Evolutionary conservation across 331 rosid species (phyloP), one percentile per base, ranked within the genome.

Genomic region (Malus hybrid): DNA sequence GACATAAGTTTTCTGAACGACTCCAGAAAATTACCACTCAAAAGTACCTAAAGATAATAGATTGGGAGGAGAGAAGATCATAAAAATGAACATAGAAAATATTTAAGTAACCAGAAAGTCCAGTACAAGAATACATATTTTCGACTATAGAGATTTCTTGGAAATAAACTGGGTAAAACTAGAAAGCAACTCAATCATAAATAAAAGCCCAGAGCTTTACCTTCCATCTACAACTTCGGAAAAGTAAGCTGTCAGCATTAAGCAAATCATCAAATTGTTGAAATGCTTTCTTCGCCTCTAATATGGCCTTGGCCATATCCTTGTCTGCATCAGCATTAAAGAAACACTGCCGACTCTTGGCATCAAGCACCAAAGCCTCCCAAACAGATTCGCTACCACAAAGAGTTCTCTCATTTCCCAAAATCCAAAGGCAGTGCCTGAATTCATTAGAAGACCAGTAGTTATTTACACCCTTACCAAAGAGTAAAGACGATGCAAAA

Each of bases 341-440:
- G 63, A 83, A 90, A 31, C 90, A 84, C 0, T 28, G 52, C 6
- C 93, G 86, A 68, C 62, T 7, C 79, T 74, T 86, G 27, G 94
- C 91, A 79, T 93, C 83, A 42, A 56, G 65, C 10, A 90, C 74
- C 19, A 90, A 57, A 1, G 82, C 70, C 29, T 77, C 74, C 96
- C 96, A 92, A 16, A 84, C 86, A 50, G 88, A 83, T 31, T 68
- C 27, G 42, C 90, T 81, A 6, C 33, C 22, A 2, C 36, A 48
- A 11, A 92, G 79, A 46, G 93, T 84, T 59, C 55, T n/a, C 62
- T 77, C 97, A 83, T 81, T 85, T 28, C 97, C 96, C 57, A 90
- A 44, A 76, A 90, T 82, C 96, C 96, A 88, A 11, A 90, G 83
- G 50, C 88, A 87, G 50, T 90, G 67, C 81, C 97, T 89, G 81